Evolutionary conservation across 2,329 filamentous ascomycete species (phyloP).

Genomic region (Aureobasidium subglaciale): DNA sequence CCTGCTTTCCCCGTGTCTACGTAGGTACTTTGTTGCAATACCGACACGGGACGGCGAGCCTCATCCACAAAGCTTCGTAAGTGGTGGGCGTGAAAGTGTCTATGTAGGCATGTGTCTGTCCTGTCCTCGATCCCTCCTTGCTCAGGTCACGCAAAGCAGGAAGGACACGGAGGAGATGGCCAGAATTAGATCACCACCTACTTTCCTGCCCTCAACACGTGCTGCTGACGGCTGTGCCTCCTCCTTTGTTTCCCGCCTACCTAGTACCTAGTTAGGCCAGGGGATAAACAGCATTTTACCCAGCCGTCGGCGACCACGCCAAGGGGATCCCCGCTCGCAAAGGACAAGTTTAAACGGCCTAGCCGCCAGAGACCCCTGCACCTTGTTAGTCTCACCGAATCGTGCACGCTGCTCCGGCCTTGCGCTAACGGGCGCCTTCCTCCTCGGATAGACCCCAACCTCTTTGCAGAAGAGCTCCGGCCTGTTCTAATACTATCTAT

Average conservation of each 20-base stretch:
- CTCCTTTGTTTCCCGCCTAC: constrained; percentile 9
- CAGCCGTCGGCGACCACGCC: constrained; percentile 14
- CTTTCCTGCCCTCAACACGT: constrained; percentile 4
- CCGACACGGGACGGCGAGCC: constrained; percentile 9
- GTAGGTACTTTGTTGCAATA: constrained; percentile 10
- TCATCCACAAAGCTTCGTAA: constrained; percentile 6
- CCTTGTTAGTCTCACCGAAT: constrained; percentile 13
- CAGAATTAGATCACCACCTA: constrained; percentile 11
- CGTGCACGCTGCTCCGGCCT: constrained; percentile 15
- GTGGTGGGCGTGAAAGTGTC: neutral
- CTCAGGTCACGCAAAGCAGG: constrained; percentile 5
- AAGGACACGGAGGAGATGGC: neutral
- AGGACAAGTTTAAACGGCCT: constrained; percentile 15
- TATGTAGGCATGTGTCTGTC: neutral
- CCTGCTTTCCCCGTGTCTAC: constrained; percentile 11
- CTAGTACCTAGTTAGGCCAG: constrained; percentile 5
- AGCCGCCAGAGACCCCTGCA: constrained; percentile 15
- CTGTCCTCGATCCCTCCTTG: neutral
- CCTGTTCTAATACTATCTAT: constrained; percentile 16
- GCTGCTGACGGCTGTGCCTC: constrained; percentile 14
- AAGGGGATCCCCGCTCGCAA: constrained; percentile 14
- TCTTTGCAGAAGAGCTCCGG: constrained; percentile 14
- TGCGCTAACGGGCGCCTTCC: constrained; percentile 17
- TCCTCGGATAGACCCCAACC: constrained; percentile 17
- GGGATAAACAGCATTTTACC: constrained; percentile 15